Conservation (phyloP, 257 asterid genomes). For the Primulina tabacum region DNA sequence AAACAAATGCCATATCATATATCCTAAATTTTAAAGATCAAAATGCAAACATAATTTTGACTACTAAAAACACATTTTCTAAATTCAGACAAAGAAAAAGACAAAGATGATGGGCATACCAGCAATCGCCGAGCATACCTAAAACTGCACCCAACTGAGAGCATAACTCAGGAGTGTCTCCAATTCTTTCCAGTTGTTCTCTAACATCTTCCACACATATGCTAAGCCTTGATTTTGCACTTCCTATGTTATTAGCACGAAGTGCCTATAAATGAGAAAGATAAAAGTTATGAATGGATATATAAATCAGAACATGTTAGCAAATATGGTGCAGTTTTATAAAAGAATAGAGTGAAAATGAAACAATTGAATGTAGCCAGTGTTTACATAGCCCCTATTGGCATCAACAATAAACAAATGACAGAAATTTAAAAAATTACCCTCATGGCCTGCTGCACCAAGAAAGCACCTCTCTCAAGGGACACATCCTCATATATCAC, state of each 20-base stretch:
- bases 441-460: constrained; percentile 99
- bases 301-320: neutral
- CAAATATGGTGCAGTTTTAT: neutral
- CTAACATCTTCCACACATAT: constrained; percentile 82
- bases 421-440: constrained; percentile 35
- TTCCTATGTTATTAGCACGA: constrained; percentile 81
- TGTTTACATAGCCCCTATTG: neutral
- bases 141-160: constrained; percentile 96
- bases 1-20: neutral
- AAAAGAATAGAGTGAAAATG: neutral
- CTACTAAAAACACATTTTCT: neutral
- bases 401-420: constrained; percentile 5
- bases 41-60: neutral
- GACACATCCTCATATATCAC: constrained; percentile 94
- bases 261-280: constrained; percentile 60
- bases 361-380: neutral
- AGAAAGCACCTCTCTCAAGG: constrained; percentile 86
- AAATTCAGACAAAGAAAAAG: neutral
- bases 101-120: constrained; percentile 42
- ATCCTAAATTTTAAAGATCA: neutral
- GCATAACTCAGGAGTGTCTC: constrained; percentile 80
- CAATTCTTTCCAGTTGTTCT: constrained; percentile 69
- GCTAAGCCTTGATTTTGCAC: constrained; percentile 89
- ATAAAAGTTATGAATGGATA: constrained; percentile 16
- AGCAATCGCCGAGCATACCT: constrained; percentile 98